Base-by-base conservation (phyloP, 345 rosid species). In the Euphorbia lathyris region DNA sequence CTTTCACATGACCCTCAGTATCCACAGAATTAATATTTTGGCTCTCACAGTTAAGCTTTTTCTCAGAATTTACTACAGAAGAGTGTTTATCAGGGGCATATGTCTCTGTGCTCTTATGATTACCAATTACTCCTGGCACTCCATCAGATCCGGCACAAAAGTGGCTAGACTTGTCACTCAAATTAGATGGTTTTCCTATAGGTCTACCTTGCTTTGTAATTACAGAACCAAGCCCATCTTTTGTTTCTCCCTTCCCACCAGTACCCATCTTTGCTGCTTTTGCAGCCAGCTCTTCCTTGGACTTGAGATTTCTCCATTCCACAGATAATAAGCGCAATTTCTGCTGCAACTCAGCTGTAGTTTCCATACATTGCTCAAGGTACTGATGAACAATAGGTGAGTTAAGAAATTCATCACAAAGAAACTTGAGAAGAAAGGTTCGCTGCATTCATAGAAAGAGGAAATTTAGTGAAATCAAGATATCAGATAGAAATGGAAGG, bases 361-460 rank as follows among this genome's bases (percentile, higher is more conserved):
- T 72, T 81, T 95, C 97, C 16, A 86, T 80, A 65, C 92, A 95
- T 19, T 86, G 97, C 85, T 95, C 99, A 22, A 95, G 92, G 85
- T 92, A 96, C 79, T 90, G 99, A 75, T 79, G 97, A 69, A 92
- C 78, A 66, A 88, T 83, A 67, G 92, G 78, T 61, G 99, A 78
- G 80, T 80, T 88, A 47, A 95, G 97, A 65, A 95, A 81, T 74
- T 92, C 99, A 80, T 92, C 99, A 72, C 97, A 85, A 57, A 95
- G 82, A 79, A 88, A 83, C 86, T 88, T 92, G 45, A 92, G 87
- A 74, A 95, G 81, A 84, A 80, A 78, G 74, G 79, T 79, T 78
- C 93, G 90, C 99, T 92, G 97, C 88, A 88, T 56, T 65, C 66
- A 77, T 68, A 80, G 70, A 7, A 68, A 69, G 67, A 58, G 38